A percentile compares a stretch with the other conserved stretches of the same genome.
These are phyloP conservation scores for Silybum marianum DNA, from an alignment of 129 eudicot genomes.

Conservation along the genomic window DNA sequence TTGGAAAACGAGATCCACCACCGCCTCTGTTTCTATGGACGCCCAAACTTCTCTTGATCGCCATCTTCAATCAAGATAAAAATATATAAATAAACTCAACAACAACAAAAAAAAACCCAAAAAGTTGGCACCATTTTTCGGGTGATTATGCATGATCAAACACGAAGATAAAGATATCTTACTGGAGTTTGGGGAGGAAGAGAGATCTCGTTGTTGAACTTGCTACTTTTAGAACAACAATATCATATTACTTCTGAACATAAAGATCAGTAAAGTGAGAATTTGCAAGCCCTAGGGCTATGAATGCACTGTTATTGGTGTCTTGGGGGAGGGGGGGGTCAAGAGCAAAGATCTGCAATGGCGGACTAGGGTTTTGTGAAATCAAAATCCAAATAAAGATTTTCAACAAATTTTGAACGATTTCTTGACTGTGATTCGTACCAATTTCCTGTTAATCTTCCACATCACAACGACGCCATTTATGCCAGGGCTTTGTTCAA, in stretches of 20 bases:
- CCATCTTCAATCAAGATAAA: slow-evolving; percentile 20
- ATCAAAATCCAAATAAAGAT: slow-evolving; percentile 3
- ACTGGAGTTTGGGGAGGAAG: slow-evolving; percentile 12
- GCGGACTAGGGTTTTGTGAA: slow-evolving; percentile 20
- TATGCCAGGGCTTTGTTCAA: slow-evolving; percentile 28
- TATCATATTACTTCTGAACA: not conserved
- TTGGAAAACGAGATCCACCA: slow-evolving; percentile 53
- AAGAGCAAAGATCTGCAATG: slow-evolving; percentile 27
- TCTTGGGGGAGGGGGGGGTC: not conserved
- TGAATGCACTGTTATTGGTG: slow-evolving; percentile 16
- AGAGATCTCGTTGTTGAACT: slow-evolving; percentile 15
- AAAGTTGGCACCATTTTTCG: slow-evolving; percentile 9
- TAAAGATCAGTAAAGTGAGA: slow-evolving; percentile 16
- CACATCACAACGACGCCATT: slow-evolving; percentile 31
- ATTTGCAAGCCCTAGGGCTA: slow-evolving; percentile 23
- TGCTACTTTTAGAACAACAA: not conserved
- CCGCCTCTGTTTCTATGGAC: slow-evolving; percentile 44
- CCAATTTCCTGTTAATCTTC: slow-evolving; percentile 29
- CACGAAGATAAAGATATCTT: slow-evolving; percentile 7
- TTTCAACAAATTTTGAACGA: slow-evolving; percentile 21
- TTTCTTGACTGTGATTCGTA: slow-evolving; percentile 40
- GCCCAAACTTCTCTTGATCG: slow-evolving; percentile 38
- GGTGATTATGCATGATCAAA: slow-evolving; percentile 11
- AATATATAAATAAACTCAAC: not conserved
- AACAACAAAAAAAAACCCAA: not conserved